These are phyloP conservation scores for Starmerella gropengiesseri DNA, from an alignment of 805 yeast species.

Conservation along the genomic window DNA sequence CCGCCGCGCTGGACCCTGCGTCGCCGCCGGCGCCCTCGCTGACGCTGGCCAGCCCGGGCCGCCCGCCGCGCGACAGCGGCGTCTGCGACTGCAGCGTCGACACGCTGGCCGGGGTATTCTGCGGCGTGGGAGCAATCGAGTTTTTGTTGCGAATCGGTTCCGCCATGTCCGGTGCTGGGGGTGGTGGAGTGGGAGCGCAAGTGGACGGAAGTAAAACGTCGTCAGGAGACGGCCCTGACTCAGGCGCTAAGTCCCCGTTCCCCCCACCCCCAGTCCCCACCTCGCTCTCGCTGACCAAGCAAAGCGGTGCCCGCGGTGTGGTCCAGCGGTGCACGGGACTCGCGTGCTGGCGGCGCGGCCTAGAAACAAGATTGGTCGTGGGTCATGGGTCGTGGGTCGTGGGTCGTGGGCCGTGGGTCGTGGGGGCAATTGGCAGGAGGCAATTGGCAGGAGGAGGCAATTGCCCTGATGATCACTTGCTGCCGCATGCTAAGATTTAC, in stretches of 20 bases:
- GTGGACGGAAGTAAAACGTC: neutral
- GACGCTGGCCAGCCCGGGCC: slow-evolving; percentile 42
- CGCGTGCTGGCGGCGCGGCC: too few species aligned
- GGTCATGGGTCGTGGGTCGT: too few species aligned
- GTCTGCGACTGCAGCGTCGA: slow-evolving; percentile 44
- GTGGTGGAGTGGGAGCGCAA: neutral
- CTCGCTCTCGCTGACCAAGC: too few species aligned
- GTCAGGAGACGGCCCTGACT: too few species aligned
- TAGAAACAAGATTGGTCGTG: too few species aligned
- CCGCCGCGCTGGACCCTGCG: slow-evolving; percentile 53
- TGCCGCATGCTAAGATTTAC: too few species aligned
- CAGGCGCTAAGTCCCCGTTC: neutral
- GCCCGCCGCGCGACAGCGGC: slow-evolving; percentile 13
- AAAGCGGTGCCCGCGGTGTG: too few species aligned
- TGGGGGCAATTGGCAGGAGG: too few species aligned
- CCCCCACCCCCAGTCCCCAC: neutral
- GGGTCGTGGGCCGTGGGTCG: too few species aligned
- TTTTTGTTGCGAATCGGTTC: slow-evolving; percentile 66
- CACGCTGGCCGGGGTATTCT: slow-evolving; percentile 90
- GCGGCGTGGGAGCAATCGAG: slow-evolving; percentile 95
- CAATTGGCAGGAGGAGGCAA: too few species aligned
- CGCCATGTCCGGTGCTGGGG: slow-evolving; percentile 46
- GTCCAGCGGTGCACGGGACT: too few species aligned
- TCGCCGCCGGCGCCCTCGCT: slow-evolving; percentile 43
- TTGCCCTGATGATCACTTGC: too few species aligned